A percentile compares a stretch with the other conserved stretches of the same genome.
Evolutionary conservation across 129 eudicot species (phyloP).

Genomic region (Daucus carota): DH1_v3.0 NC_030388.2:3463001-3463500

Average conservation of each 20-base stretch:
- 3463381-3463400: conserved; percentile 32
- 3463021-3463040: conserved; percentile 71
- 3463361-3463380: conserved; percentile 71
- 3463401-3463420: conserved; percentile 21
- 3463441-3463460: conserved; percentile 76
- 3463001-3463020: conserved; percentile 64
- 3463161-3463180: conserved; percentile 78
- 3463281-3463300: conserved; percentile 92
- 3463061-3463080: conserved; percentile 73
- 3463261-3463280: conserved; percentile 77
- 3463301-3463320: conserved; percentile 99
- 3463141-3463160: conserved; percentile 72
- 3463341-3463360: conserved; percentile 77
- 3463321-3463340: conserved; percentile 95
- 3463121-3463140: conserved; percentile 95
- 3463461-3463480: conserved; percentile 92
- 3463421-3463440: conserved; percentile 42
- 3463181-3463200: conserved; percentile 89
- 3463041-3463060: conserved; percentile 73
- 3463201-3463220: conserved; percentile 90
- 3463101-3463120: conserved; percentile 95
- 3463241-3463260: conserved; percentile 97
- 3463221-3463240: conserved; percentile 78
- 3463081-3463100: conserved; percentile 95
- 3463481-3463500: conserved; percentile 88